Percentiles rank a stretch among this genome's conserved stretches.
phyloP scores from a whole-genome alignment of 148 eudicot species.

The Chenopodium berlandieri region DNA sequence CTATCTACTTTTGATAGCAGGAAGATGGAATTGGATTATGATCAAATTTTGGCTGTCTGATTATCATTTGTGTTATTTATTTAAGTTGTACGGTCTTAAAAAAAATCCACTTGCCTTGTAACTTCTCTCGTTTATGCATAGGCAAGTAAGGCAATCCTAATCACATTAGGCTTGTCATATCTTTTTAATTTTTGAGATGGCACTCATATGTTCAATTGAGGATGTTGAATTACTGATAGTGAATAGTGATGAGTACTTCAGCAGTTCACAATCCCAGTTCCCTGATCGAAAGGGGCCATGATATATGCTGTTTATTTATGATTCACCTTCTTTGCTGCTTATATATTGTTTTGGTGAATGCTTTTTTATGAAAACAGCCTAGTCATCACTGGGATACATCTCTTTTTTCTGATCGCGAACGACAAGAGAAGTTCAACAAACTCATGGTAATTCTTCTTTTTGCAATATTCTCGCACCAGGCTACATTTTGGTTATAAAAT shows the following conservation, averaged over 20 bases:
- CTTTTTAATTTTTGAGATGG: neutral
- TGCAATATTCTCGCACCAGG: neutral
- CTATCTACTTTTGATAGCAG: neutral
- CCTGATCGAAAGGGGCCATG: neutral
- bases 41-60: neutral
- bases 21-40: neutral
- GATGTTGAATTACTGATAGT: neutral
- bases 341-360: slow-evolving; percentile 23
- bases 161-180: neutral
- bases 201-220: neutral
- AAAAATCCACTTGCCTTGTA: neutral
- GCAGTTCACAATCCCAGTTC: neutral
- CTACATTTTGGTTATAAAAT: slow-evolving; percentile 3
- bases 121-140: neutral
- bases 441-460: slow-evolving; percentile 82
- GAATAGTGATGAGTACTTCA: neutral
- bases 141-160: neutral
- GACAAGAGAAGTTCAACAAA: slow-evolving; percentile 93
- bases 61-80: neutral
- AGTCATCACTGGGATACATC: slow-evolving; percentile 77
- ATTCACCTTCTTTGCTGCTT: slow-evolving; percentile 10
- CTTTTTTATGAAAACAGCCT: slow-evolving; percentile 44
- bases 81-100: neutral
- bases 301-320: neutral
- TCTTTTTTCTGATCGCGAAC: slow-evolving; percentile 79